Percentiles rank a stretch among this genome's conserved stretches.
Conservation (phyloP, 179 eudicot genomes). For the Gypsophila paniculata region DNA sequence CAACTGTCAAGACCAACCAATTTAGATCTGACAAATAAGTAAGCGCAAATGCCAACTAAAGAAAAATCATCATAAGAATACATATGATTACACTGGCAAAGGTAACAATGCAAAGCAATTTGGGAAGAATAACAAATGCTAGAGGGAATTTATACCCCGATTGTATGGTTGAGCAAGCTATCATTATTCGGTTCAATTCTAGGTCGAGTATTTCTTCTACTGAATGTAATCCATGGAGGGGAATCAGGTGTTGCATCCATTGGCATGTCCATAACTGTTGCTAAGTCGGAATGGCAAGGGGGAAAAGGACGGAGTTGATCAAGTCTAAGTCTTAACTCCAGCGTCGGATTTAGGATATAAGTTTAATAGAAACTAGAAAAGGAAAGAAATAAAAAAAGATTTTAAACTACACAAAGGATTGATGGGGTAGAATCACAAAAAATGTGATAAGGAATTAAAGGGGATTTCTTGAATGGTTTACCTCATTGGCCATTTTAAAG, state of each 20-base stretch:
- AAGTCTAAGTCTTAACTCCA: background rate
- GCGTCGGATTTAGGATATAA: slow-evolving; percentile 8
- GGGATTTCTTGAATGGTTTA: background rate
- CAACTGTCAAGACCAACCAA: background rate
- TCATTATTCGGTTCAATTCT: slow-evolving; percentile 6
- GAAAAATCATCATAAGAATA: too few relatives aligned
- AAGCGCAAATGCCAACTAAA: background rate
- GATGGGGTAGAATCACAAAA: background rate
- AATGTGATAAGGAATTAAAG: background rate
- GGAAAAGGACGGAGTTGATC: background rate
- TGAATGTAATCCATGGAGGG: background rate
- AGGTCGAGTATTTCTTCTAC: slow-evolving; percentile 18
- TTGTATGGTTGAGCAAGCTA: background rate
- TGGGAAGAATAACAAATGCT: background rate
- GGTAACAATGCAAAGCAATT: background rate
- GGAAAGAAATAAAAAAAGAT: slow-evolving; percentile 10
- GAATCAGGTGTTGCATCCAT: background rate
- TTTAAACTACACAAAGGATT: background rate
- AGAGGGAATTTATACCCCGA: slow-evolving; percentile 7
- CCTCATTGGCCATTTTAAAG: background rate
- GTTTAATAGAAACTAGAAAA: background rate
- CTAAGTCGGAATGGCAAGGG: slow-evolving; percentile 10
- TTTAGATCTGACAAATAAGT: background rate
- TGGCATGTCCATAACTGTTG: background rate
- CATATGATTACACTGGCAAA: background rate